Evolutionary conservation across 352 stramenopile species (phyloP), one percentile per base, ranked within the genome.

Genomic region (Elongisporangium senticosum): DNA sequence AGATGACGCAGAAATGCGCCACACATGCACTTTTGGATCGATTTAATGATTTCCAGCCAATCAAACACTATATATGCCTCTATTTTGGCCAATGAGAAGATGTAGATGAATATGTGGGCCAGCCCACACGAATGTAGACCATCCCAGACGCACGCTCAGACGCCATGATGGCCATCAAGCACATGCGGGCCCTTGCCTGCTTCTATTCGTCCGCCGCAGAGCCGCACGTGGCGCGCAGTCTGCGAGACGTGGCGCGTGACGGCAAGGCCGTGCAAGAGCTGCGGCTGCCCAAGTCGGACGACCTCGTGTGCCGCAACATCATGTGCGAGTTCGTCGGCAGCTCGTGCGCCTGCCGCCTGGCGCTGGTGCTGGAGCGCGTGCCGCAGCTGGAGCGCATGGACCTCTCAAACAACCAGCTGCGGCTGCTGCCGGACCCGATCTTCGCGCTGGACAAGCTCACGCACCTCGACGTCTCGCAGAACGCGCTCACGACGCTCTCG

Each of bases 271-370:
- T 95, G 22, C 65, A 67, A 21, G 55, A 71, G 62, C 78, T 97
- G 57, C 49, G 92, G 61, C 77, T 97, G 23, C 28, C 70, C n/a
- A 65, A 67, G 51, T 96, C 87, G 21, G 57, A 72, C n/a, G 90
- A 97, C 67, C 69, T 97, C 47, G 60, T 95, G n/a, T 97, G 90
- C 69, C 81, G 77, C 37, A 96, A 97, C 61, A 71, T 97, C 52
- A 96, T 97, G 90, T 97, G 90, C 65, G 84, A 95, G 63, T 83
- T 94, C 69, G 70, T 97, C 23, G 89, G 90, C 23, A 77, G 83
- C 54, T 79, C 86, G 11, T 97, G 90, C 61, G 69, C 83, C 26
- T 97, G 90, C 69, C 78, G 83, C 57, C 69, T 97, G 43, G 78
- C 86, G 59, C 67, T 93, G 8, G 79, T 85, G 22, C 72, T 95